Conservation (phyloP, 1,284 basidiomycete genomes). For the Mycena citricolor region DNA sequence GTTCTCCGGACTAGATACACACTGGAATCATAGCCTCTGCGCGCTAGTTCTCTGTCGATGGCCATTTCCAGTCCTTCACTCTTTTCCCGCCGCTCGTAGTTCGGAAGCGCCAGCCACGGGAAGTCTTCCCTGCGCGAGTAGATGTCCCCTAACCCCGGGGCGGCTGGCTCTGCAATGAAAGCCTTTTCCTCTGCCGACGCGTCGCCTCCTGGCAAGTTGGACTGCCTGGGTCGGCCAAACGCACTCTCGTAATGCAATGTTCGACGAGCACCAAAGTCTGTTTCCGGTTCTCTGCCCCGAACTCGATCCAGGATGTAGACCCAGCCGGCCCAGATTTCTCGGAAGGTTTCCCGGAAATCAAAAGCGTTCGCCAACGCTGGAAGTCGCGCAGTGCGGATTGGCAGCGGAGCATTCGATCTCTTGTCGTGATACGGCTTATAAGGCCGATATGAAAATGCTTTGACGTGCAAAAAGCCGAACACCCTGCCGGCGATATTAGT, state of each 20-base stretch:
- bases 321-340: slow-evolving; percentile 55
- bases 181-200: slow-evolving; percentile 15
- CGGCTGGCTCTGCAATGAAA: too few relatives aligned
- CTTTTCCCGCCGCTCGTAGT: slow-evolving; percentile 43
- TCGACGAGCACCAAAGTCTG: slow-evolving; percentile 49
- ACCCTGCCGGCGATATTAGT: slow-evolving; percentile 37
- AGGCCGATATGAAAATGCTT: slow-evolving; percentile 71
- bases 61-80: slow-evolving; percentile 53
- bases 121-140: slow-evolving; percentile 1
- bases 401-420: slow-evolving; percentile 30
- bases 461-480: slow-evolving; percentile 72
- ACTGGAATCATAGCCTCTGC: slow-evolving; percentile 42
- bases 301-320: slow-evolving; percentile 54
- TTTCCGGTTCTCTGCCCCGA: slow-evolving; percentile 46
- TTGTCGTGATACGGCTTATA: slow-evolving; percentile 43
- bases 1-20: slow-evolving; percentile 21
- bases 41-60: slow-evolving; percentile 51
- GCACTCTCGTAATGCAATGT: slow-evolving; percentile 48
- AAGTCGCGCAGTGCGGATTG: slow-evolving; percentile 46
- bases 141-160: not conserved
- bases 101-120: slow-evolving; percentile 49
- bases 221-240: slow-evolving; percentile 43
- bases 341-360: slow-evolving; percentile 65
- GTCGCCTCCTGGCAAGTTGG: slow-evolving; percentile 20
- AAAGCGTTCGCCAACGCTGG: slow-evolving; percentile 61